Evolutionary conservation across 192 early-diverging fungal genomes (phyloP).

Genomic region (Chytriomyces sp.): DNA sequence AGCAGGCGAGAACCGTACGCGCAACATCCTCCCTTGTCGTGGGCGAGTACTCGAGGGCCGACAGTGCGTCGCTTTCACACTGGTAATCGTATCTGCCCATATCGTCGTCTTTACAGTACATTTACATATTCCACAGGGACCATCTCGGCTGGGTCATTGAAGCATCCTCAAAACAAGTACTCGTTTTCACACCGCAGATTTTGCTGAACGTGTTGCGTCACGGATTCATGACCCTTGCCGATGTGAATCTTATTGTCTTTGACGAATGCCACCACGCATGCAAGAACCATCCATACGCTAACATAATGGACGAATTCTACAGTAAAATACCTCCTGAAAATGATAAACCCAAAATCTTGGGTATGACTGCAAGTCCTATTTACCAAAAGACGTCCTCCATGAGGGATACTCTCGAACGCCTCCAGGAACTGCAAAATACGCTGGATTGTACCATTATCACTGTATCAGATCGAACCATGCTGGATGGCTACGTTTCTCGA

Average conservation of each 20-base stretch:
- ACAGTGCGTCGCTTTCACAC: conserved; percentile 28
- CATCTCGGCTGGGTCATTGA: conserved; percentile 65
- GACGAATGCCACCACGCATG: conserved; percentile 89
- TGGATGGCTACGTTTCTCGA: conserved; percentile 29
- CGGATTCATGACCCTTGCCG: not conserved
- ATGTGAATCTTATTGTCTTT: conserved; percentile 84
- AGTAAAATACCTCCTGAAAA: conserved; percentile 42
- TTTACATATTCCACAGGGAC: conserved; percentile 32
- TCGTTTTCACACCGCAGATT: conserved; percentile 74
- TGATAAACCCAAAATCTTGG: conserved; percentile 79
- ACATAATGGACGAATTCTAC: conserved; percentile 87
- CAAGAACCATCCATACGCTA: conserved; percentile 73
- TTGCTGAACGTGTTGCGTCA: not conserved
- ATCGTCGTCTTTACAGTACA: no score
- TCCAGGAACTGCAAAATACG: conserved; percentile 37
- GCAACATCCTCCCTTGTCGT: conserved; percentile 69
- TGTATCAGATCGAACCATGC: conserved; percentile 26
- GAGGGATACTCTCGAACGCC: conserved; percentile 16
- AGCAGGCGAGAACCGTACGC: conserved; percentile 78
- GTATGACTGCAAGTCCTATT: conserved; percentile 91
- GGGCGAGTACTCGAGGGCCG: conserved; percentile 59
- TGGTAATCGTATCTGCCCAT: no score
- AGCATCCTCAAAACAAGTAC: conserved; percentile 67
- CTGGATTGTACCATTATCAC: conserved; percentile 45
- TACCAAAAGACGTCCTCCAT: conserved; percentile 39